Evolutionary conservation across 2,329 filamentous ascomycete genomes (phyloP).

Genomic region (Sordariomycetes sp.): DNA sequence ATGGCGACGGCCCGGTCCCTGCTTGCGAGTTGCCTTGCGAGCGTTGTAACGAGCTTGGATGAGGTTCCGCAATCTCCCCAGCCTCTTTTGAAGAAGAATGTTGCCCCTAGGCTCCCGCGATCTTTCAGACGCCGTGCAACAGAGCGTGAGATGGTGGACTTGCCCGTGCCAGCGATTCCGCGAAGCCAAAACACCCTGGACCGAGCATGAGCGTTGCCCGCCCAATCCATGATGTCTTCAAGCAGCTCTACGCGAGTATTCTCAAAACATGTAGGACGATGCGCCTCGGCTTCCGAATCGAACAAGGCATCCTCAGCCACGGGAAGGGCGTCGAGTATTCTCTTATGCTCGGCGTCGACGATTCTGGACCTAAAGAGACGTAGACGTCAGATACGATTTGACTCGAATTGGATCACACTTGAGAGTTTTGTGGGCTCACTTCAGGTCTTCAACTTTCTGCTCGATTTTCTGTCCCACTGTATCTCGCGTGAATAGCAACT

Average conservation of each 20-base stretch:
- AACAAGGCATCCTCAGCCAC: background rate
- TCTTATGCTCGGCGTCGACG: no score
- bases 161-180: constrained; percentile 3
- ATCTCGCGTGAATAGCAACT: no score
- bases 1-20: background rate
- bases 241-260: background rate
- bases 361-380: no score
- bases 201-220: background rate
- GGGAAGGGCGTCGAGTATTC: no score
- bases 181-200: constrained; percentile 1
- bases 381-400: no score
- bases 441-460: no score
- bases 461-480: no score
- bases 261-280: background rate
- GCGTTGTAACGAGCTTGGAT: background rate
- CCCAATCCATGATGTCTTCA: background rate
- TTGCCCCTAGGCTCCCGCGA: background rate
- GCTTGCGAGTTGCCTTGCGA: background rate
- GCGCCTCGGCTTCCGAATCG: background rate
- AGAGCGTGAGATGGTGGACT: constrained; percentile 2
- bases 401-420: no score
- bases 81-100: constrained; percentile 4
- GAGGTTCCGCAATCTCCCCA: background rate
- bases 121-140: background rate
- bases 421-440: no score